A percentile compares a stretch with the other conserved stretches of the same genome.
Conservation (phyloP, 192 early-diverging fungal genomes). For the Coemansia sp. region DNA sequence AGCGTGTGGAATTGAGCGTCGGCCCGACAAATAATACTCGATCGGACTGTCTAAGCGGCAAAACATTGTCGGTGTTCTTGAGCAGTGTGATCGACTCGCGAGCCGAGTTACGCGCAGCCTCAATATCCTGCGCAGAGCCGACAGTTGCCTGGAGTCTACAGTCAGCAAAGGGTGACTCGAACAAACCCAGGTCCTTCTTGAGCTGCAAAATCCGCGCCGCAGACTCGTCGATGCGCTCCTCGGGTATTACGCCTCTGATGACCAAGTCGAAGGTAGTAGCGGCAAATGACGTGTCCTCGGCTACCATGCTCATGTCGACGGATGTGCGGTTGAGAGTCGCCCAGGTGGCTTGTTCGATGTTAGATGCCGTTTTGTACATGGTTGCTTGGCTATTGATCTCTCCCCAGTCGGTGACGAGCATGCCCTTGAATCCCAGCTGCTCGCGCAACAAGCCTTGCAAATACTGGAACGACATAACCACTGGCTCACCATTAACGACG, state of each 20-base stretch:
- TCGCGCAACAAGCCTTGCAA: conserved; percentile 59
- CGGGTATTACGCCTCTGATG: conserved; percentile 31
- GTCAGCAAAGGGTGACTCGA: conserved; percentile 55
- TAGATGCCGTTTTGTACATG: conserved; percentile 50
- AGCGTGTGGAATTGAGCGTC: conserved; percentile 60
- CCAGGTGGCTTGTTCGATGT: conserved; percentile 51
- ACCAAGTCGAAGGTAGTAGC: conserved; percentile 49
- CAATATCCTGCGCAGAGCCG: conserved; percentile 51
- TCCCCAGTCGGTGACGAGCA: conserved; percentile 66
- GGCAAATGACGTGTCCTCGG: conserved; percentile 62
- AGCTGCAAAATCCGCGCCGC: conserved; percentile 64
- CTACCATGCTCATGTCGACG: conserved; percentile 69
- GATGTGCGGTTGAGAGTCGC: conserved; percentile 51
- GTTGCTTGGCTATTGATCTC: conserved; percentile 62
- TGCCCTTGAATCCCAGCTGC: conserved; percentile 59
- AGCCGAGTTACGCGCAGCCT: conserved; percentile 57
- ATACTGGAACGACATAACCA: conserved; percentile 61
- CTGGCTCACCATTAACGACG: conserved; percentile 66
- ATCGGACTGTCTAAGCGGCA: conserved; percentile 55
- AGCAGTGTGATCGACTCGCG: conserved; percentile 65
- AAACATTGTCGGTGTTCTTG: conserved; percentile 57
- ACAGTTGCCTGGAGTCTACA: conserved; percentile 44
- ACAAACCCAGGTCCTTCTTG: conserved; percentile 70
- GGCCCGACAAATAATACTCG: conserved; percentile 65
- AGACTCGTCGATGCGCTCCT: conserved; percentile 57